Evolutionary conservation across 805 yeast species (phyloP), one percentile per base, ranked within the genome.

Genomic region (Isabelozyma pseudorhagii): DNA sequence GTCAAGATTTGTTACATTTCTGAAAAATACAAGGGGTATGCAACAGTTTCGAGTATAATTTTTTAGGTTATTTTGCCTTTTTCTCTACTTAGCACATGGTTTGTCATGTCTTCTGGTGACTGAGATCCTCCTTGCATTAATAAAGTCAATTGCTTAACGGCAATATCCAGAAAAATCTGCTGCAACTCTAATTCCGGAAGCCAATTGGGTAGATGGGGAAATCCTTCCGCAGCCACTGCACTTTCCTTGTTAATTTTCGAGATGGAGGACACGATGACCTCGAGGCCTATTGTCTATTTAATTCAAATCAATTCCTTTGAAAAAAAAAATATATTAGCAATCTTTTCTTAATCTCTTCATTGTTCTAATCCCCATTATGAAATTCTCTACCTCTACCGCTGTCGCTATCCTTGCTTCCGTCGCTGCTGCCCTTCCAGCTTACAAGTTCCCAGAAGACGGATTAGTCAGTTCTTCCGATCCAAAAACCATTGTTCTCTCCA

Each of bases 401-500:
- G 10, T 39, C 11, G 25, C 25, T 39, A 18, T 18, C 11, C 41
- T 39, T 39, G 41, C 41, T n/a, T 15, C 41, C 10, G 14, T 18
- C 14, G 41, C 41, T 18, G 10, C 18, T 39, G 41, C 41, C 14
- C 25, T 18, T 18, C 25, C 36, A 6, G 36, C 36, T 31, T 31
- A 31, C 36, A 31, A 31, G 8, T 31, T 31, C 36, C 36, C 36
- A 10, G 36, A 10, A 10, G 36, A 31, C 8, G 36, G n/a, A 4
- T 13, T 14, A 15, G 41, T 39, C 11, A 39, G 25, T 15, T 10
- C 41, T 18, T 18, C 41, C 25, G 18, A 15, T 14, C 25, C 41
- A 15, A 42, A 42, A 28, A 42, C 45, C 36, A 75, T 78, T 51
- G 61, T 80, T 17, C 66, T 79, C 39, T 74, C 84, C 52, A 80